phyloP scores from a whole-genome alignment of 148 eudicot species.

The Diospyros lotus region DNA sequence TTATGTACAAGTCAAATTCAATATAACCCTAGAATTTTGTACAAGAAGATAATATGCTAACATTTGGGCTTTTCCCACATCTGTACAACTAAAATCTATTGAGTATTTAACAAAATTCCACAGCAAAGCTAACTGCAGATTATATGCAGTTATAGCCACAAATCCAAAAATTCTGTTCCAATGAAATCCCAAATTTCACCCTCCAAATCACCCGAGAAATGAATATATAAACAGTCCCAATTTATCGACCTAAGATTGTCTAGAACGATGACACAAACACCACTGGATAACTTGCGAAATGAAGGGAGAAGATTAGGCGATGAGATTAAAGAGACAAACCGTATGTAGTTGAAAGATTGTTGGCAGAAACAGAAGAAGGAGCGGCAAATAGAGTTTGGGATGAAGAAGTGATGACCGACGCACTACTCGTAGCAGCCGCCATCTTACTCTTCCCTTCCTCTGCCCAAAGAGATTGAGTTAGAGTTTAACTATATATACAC shows the following conservation, averaged over 20 bases:
- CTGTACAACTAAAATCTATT: no score
- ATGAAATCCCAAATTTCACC: background rate
- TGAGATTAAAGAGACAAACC: slow-evolving; percentile 9
- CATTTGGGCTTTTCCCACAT: no score
- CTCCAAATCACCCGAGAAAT: background rate
- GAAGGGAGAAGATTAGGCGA: background rate
- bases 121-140: background rate
- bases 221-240: background rate
- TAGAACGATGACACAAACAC: background rate
- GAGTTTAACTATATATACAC: no score
- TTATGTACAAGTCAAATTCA: no score
- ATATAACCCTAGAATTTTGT: no score
- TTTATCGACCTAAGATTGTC: background rate
- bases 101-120: background rate
- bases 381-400: slow-evolving; percentile 26
- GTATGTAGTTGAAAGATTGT: slow-evolving; percentile 8
- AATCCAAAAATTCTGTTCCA: no score
- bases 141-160: background rate
- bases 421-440: slow-evolving; percentile 32
- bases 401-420: slow-evolving; percentile 30
- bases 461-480: no score
- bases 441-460: background rate
- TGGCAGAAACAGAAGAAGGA: slow-evolving; percentile 20
- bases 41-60: no score
- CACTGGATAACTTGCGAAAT: background rate